phyloP scores from a whole-genome alignment of 1,284 basidiomycete genomes.

The Uromyces viciae-fabae region DNA sequence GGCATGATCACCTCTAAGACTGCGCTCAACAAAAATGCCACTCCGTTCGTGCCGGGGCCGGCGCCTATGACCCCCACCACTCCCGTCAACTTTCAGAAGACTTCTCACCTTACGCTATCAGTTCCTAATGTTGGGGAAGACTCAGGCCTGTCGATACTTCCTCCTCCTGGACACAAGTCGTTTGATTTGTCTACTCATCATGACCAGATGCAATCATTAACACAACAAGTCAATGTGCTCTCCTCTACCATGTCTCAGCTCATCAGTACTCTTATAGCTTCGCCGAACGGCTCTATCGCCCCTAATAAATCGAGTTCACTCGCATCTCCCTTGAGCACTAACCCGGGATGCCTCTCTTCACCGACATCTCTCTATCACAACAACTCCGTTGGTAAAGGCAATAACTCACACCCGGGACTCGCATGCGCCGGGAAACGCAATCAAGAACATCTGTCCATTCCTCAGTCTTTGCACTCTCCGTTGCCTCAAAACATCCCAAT shows the following conservation, averaged over 20 bases:
- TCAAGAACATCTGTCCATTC: neutral
- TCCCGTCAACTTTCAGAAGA: conserved; percentile 7
- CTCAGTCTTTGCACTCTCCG: neutral
- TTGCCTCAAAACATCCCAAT: neutral
- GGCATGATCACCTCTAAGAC: neutral
- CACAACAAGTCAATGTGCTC: conserved; percentile 37
- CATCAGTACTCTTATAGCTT: conserved; percentile 7
- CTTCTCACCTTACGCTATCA: neutral
- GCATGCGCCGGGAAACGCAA: neutral
- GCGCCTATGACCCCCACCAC: conserved; percentile 14
- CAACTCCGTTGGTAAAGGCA: neutral
- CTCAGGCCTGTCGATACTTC: neutral
- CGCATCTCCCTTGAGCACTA: neutral
- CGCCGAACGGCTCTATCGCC: conserved; percentile 7
- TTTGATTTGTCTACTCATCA: conserved; percentile 16
- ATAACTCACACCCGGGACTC: neutral
- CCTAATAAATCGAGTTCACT: neutral
- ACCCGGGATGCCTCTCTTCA: neutral
- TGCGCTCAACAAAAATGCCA: conserved; percentile 14
- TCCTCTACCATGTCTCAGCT: conserved; percentile 38
- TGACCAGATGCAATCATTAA: conserved; percentile 33
- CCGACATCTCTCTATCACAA: neutral
- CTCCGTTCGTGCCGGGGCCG: conserved; percentile 9
- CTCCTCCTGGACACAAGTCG: conserved; percentile 50
- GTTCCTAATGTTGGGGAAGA: neutral